Conservation (phyloP, 768 basidiomycete genomes). For the Amanita polypyramis region DNA sequence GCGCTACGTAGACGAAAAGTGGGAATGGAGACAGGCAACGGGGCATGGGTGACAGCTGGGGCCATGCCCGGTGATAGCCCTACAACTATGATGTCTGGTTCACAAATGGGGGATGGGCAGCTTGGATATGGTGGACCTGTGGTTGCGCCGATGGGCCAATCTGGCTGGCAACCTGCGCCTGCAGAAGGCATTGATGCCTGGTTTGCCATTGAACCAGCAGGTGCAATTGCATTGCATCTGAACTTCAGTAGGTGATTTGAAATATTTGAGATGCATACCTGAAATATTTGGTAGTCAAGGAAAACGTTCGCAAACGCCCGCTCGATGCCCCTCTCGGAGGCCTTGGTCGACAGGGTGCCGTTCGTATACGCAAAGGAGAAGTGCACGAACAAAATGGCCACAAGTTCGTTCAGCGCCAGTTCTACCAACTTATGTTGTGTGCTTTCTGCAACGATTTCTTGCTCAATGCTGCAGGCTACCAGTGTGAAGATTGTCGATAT, state of each 20-base stretch:
- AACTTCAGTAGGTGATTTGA: slow-evolving; percentile 71
- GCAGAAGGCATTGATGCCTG: slow-evolving; percentile 89
- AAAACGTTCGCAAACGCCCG: slow-evolving; percentile 94
- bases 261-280: slow-evolving; percentile 7
- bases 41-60: slow-evolving; percentile 93
- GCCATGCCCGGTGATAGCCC: slow-evolving; percentile 65
- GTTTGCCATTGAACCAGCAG: slow-evolving; percentile 98
- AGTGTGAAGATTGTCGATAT: slow-evolving; percentile 98
- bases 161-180: slow-evolving; percentile 16
- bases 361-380: slow-evolving; percentile 96
- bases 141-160: slow-evolving; percentile 15
- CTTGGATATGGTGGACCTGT: slow-evolving; percentile 34
- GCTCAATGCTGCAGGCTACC: slow-evolving; percentile 94
- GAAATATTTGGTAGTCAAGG: slow-evolving; percentile 62
- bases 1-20: slow-evolving; percentile 89
- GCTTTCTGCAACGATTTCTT: slow-evolving; percentile 97
- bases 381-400: slow-evolving; percentile 99
- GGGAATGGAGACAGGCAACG: slow-evolving; percentile 73
- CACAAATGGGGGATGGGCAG: slow-evolving; percentile 32
- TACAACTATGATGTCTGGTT: slow-evolving; percentile 18
- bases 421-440: slow-evolving; percentile 97
- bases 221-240: slow-evolving; percentile 75
- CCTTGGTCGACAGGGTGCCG: slow-evolving; percentile 94
- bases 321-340: slow-evolving; percentile 77
- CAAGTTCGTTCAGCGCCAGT: slow-evolving; percentile 94